These are phyloP conservation scores for Camptophora hylomeconis DNA, from an alignment of 2,329 filamentous ascomycete genomes.

Conservation along the genomic window DNA sequence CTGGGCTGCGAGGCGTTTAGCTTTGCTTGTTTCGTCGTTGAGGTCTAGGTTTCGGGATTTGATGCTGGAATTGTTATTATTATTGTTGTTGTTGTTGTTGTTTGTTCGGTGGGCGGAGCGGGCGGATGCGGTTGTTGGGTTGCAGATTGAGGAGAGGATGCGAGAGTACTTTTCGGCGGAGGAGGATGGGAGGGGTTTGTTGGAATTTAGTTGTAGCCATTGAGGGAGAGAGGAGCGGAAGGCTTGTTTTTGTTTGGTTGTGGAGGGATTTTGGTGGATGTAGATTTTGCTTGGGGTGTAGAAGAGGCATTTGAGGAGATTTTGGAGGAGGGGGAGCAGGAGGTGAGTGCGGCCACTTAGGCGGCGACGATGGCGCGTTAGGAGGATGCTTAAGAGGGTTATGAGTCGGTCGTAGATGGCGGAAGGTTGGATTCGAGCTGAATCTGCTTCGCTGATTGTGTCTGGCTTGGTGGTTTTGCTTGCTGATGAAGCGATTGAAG, in stretches of 20 bases:
- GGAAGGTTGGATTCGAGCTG: conserved; percentile 10
- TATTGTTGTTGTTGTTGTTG: conserved; percentile 4
- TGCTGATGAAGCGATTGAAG: conserved; percentile 23
- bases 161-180: conserved; percentile 38
- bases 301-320: conserved; percentile 43
- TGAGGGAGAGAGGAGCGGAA: conserved; percentile 13
- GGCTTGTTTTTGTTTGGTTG: conserved; percentile 2
- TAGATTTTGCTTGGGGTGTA: conserved; percentile 27
- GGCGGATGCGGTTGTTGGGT: conserved; percentile 46
- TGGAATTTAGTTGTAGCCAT: conserved; percentile 13
- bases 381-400: conserved; percentile 36
- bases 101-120: conserved; percentile 26
- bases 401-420: conserved; percentile 42
- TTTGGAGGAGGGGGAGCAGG: conserved; percentile 41
- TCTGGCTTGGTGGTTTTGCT: conserved; percentile 12
- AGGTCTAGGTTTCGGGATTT: no score
- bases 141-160: conserved; percentile 47
- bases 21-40: conserved; percentile 46
- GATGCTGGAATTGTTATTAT: no score
- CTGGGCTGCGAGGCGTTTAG: conserved; percentile 43
- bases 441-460: not conserved
- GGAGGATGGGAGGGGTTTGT: conserved; percentile 20
- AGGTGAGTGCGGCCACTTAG: conserved; percentile 49
- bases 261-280: conserved; percentile 9
- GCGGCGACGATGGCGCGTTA: conserved; percentile 45